Conservation (phyloP, 1,139 yeast species). For the Pichia kudriavzevii region DNA sequence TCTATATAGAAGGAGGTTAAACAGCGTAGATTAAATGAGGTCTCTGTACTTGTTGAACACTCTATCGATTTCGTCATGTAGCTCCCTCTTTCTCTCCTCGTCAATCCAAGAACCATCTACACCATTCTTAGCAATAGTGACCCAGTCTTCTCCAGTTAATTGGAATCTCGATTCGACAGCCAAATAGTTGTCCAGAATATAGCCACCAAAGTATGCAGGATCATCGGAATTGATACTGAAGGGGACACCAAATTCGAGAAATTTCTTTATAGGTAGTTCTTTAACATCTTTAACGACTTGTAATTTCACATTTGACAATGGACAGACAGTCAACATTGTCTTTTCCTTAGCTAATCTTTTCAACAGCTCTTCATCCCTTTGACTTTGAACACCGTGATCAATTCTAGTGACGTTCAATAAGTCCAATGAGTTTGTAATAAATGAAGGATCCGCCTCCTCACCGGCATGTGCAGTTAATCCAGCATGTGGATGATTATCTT, state of each 20-base stretch:
- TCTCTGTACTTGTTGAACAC: slow-evolving; percentile 39
- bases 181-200: slow-evolving; percentile 65
- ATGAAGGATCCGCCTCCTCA: slow-evolving; percentile 73
- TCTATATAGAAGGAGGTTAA: too few relatives aligned
- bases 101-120: slow-evolving; percentile 68
- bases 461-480: slow-evolving; percentile 81
- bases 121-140: slow-evolving; percentile 46
- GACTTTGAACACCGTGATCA: slow-evolving; percentile 71
- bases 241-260: slow-evolving; percentile 56
- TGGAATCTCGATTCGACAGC: slow-evolving; percentile 59
- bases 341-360: slow-evolving; percentile 45
- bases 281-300: slow-evolving; percentile 62
- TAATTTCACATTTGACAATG: slow-evolving; percentile 65
- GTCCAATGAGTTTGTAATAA: slow-evolving; percentile 50
- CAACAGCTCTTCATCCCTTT: slow-evolving; percentile 45
- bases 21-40: too few relatives aligned
- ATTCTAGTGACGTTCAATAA: slow-evolving; percentile 56
- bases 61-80: slow-evolving; percentile 37
- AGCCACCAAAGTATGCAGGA: slow-evolving; percentile 83
- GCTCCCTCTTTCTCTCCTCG: slow-evolving; percentile 40
- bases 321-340: slow-evolving; percentile 63
- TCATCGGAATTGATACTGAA: slow-evolving; percentile 77
- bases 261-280: slow-evolving; percentile 55
- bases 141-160: slow-evolving; percentile 52
- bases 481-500: slow-evolving; percentile 39